A percentile compares a stretch with the other conserved stretches of the same genome.
Evolutionary conservation across 2,329 filamentous ascomycete species (phyloP).

Genomic region (Pseudogymnoascus sp.): DNA sequence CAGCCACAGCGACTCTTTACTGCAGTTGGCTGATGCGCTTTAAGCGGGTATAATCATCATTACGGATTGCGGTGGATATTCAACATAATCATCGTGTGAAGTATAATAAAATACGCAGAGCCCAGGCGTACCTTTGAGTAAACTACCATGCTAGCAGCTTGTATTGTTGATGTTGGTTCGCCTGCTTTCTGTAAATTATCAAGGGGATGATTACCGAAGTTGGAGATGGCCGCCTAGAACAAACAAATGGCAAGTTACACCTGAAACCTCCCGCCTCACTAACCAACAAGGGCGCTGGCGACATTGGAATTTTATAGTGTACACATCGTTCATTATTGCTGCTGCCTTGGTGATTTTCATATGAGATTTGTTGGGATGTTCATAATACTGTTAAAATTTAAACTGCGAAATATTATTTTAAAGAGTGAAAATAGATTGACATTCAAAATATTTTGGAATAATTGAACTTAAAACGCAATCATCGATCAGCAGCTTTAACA

Average conservation of each 20-base stretch:
- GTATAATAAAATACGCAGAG: neutral
- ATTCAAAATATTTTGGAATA: neutral
- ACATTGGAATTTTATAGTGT: too few relatives aligned
- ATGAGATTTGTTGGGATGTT: neutral
- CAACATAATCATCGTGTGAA: neutral
- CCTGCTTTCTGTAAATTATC: neutral
- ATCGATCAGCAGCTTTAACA: neutral
- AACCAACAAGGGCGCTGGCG: neutral
- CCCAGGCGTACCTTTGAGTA: neutral
- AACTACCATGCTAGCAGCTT: neutral
- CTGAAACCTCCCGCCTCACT: neutral
- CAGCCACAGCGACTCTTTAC: neutral
- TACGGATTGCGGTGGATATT: neutral
- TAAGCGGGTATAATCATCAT: neutral
- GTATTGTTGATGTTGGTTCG: neutral
- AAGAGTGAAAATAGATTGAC: neutral
- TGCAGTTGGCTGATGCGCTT: neutral
- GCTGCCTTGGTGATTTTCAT: neutral
- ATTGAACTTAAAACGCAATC: neutral
- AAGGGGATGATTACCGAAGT: neutral
- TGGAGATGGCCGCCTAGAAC: neutral
- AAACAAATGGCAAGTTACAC: neutral
- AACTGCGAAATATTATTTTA: neutral
- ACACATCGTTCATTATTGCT: neutral
- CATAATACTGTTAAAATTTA: neutral